Base-by-base conservation (phyloP, 306 rosid species). In the Bauhinia variegata region DNA sequence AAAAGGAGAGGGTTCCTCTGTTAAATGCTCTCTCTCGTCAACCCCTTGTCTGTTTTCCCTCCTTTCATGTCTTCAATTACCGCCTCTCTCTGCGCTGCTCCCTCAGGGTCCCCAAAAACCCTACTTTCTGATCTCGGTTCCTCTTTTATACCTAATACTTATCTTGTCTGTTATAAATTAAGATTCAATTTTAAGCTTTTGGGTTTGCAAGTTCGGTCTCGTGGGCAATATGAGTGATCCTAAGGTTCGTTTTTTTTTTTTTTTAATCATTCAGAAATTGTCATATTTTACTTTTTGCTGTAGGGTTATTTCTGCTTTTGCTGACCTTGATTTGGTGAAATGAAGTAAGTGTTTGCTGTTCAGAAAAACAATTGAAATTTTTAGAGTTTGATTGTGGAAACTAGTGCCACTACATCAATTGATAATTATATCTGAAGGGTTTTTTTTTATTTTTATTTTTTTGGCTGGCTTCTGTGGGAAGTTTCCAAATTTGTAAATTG, bases 31-130 rank as follows among this genome's bases (percentile, higher is more conserved):
- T 85, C 87, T 81, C 83, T 74, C 84, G 68, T 70, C 77, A 15
- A 31, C 70, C 39, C 30, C 81, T 53, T 12, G 75, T 44, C 80
- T 41, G 65, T 55, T 49, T 46, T 79, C 71, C 9, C 78, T 70
- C 93, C 34, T 87, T 92, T 80, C 93, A 93, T 93, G 97, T 93
- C 99, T 93, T 80, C 91, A 69, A 74, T 85, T 87, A 79, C 81
- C 42, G 63, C 67, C 72, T 74, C 65, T 71, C 73, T 75, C 49
- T 39, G 71, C 55, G 68, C 80, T 79, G 67, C 77, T 75, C 72
- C 80, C 67, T 73, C 92, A 82, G 95, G 95, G 89, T 91, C 89
- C 73, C 86, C 66, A 61, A 81, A 83, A 78, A 76, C 89, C 88
- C 89, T 85, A 83, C 72, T 66, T 84, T 73, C 74, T 73, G 79